Evolutionary conservation across 2,329 filamentous ascomycete genomes (phyloP), one percentile per base, ranked within the genome.

Genomic region (Curvularia hawaiiensis): DNA sequence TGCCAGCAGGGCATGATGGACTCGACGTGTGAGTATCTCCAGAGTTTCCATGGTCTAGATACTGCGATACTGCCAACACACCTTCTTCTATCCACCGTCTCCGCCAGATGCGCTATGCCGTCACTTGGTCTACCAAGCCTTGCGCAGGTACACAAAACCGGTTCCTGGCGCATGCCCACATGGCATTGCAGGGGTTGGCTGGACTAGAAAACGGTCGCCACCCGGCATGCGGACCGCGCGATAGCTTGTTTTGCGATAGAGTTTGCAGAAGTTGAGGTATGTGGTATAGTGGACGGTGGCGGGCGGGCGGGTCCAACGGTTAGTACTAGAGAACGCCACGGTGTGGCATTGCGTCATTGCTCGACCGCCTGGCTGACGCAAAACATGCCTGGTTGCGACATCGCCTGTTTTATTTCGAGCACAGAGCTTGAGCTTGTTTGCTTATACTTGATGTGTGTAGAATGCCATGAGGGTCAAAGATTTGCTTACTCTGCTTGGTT

Each of bases 331-430:
- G 40, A 18, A 20, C 14, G 28, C 40, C 30, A 26, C 28, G 44
- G 45, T 50, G 31, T 24, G 16, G n/a, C 9, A 24, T 48, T 56
- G 46, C 54, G 50, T 56, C 54, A 56, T 56, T 24, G 16, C 26
- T 46, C 43, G 11, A 16, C 16, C 12, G 6, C 28, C 43, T 46
- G 9, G n/a, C 8, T 30, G n/a, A 46, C 26, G 26, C 43, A 30
- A 18, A 45, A 18, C 24, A 16, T 10, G 9, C 14, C 43, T 30
- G n/a, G 26, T 14, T 31, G 43, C 43, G 4, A 2, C 16, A 46
- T 46, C 8, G 28, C 9, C 28, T 46, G 18, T 44, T n/a, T 7
- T 28, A 22, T 10, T 24, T 28, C 14, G 10, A 18, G 41, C 8
- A 4, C 22, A 28, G 24, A 14, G 41, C 18, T 9, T n/a, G 8